Conservation (phyloP, 495 filamentous ascomycete genomes). For the Acidiella bohemica region DNA sequence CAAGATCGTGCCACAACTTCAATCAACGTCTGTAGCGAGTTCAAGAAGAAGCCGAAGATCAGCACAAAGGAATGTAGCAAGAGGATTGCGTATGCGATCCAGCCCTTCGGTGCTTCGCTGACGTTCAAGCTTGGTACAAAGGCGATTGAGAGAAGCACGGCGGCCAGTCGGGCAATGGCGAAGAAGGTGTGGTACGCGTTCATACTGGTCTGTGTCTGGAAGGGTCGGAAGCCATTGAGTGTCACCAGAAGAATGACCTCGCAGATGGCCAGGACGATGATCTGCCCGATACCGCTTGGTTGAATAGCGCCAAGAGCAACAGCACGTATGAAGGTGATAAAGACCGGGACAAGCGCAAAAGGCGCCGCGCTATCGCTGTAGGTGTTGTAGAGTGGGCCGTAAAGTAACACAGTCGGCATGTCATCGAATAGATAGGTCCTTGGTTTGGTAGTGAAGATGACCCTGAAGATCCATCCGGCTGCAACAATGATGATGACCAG, state of each 20-base stretch:
- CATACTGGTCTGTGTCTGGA: slow-evolving; percentile 89
- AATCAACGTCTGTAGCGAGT: slow-evolving; percentile 75
- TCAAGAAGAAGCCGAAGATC: slow-evolving; percentile 87
- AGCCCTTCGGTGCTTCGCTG: slow-evolving; percentile 63
- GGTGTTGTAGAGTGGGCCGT: slow-evolving; percentile 96
- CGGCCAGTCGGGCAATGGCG: slow-evolving; percentile 59
- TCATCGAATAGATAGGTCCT: slow-evolving; percentile 84
- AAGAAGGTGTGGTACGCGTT: slow-evolving; percentile 86
- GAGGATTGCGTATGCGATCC: slow-evolving; percentile 90
- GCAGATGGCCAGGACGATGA: slow-evolving; percentile 82
- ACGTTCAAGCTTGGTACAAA: slow-evolving; percentile 76
- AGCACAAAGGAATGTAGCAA: slow-evolving; percentile 74
- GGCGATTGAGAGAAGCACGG: slow-evolving; percentile 68
- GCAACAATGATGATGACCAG: slow-evolving; percentile 58
- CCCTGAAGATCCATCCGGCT: slow-evolving; percentile 60
- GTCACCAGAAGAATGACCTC: slow-evolving; percentile 86
- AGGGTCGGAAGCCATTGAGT: slow-evolving; percentile 78
- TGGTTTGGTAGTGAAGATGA: slow-evolving; percentile 69
- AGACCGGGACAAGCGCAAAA: slow-evolving; percentile 73
- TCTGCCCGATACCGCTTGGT: slow-evolving; percentile 80
- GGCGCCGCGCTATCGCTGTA: slow-evolving; percentile 78
- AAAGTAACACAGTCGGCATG: slow-evolving; percentile 73
- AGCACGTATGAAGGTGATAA: slow-evolving; percentile 72
- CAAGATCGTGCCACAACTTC: slow-evolving; percentile 55
- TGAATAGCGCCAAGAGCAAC: slow-evolving; percentile 86